phyloP scores from a whole-genome alignment of 1,284 basidiomycete genomes.

The Melampsora americana region DNA sequence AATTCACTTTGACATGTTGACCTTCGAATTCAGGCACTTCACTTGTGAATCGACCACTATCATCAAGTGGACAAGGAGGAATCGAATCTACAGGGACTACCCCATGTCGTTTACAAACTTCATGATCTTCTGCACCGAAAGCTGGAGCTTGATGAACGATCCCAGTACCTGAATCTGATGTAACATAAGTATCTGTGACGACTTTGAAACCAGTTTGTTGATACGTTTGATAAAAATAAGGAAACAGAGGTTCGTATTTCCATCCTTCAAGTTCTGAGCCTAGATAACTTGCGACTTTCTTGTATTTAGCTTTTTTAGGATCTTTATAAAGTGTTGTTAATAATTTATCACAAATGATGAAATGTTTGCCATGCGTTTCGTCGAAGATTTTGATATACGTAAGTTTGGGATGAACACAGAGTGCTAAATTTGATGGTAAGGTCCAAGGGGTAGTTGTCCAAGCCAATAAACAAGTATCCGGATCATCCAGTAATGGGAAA shows the following conservation, averaged over 20 bases:
- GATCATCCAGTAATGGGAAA: conserved; percentile 90
- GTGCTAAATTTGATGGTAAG: conserved; percentile 85
- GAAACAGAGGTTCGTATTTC: conserved; percentile 92
- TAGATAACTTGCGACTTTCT: conserved; percentile 79
- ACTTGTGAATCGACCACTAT: conserved; percentile 78
- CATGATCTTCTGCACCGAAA: conserved; percentile 98
- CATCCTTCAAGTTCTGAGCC: conserved; percentile 92
- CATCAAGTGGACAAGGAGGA: conserved; percentile 94
- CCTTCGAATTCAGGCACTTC: conserved; percentile 89
- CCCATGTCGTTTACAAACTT: conserved; percentile 79
- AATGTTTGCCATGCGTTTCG: conserved; percentile 78
- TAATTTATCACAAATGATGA: conserved; percentile 85
- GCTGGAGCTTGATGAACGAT: conserved; percentile 98
- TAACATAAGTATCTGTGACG: conserved; percentile 87
- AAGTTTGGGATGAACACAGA: conserved; percentile 94
- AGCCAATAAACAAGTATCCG: conserved; percentile 81
- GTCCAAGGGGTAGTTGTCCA: conserved; percentile 99
- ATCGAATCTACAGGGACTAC: conserved; percentile 79
- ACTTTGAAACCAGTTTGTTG: conserved; percentile 89
- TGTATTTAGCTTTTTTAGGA: conserved; percentile 94
- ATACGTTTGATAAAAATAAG: conserved; percentile 93
- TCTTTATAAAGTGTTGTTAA: conserved; percentile 93
- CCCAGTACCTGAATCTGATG: conserved; percentile 88
- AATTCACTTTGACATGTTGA: conserved; percentile 76
- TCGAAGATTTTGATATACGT: conserved; percentile 98